These are phyloP conservation scores for Alternaria solani DNA, from an alignment of 2,329 filamentous ascomycete species.

Conservation along the genomic window DNA sequence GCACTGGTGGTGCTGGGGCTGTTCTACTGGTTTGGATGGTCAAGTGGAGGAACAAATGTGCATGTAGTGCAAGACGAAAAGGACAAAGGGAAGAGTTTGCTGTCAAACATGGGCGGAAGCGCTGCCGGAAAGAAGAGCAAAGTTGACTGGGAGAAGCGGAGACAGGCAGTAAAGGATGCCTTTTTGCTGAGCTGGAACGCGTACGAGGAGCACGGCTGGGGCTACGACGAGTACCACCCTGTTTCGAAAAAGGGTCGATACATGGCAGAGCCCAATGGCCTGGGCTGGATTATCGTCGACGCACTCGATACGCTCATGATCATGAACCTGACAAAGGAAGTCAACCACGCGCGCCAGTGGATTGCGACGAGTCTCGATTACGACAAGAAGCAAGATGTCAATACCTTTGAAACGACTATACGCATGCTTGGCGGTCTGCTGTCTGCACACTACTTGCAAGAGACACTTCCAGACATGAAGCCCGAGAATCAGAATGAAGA, in stretches of 20 bases:
- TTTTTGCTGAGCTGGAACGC: slow-evolving; percentile 93
- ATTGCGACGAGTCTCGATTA: slow-evolving; percentile 81
- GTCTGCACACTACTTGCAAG: slow-evolving; percentile 94
- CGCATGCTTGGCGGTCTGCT: slow-evolving; percentile 94
- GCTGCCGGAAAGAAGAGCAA: slow-evolving; percentile 37
- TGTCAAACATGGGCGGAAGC: slow-evolving; percentile 41
- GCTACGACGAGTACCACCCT: slow-evolving; percentile 87
- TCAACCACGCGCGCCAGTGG: slow-evolving; percentile 89
- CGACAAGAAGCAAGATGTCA: slow-evolving; percentile 93
- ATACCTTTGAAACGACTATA: slow-evolving; percentile 97
- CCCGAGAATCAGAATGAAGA: slow-evolving; percentile 77
- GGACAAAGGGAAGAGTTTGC: slow-evolving; percentile 43
- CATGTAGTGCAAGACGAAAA: slow-evolving; percentile 41
- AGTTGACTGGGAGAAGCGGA: slow-evolving; percentile 78
- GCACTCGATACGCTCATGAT: slow-evolving; percentile 95
- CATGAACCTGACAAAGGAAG: slow-evolving; percentile 91
- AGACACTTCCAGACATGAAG: slow-evolving; percentile 79
- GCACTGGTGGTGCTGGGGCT: slow-evolving; percentile 64
- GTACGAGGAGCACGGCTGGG: slow-evolving; percentile 94
- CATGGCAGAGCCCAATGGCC: slow-evolving; percentile 81
- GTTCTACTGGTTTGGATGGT: slow-evolving; percentile 74
- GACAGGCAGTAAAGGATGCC: slow-evolving; percentile 84
- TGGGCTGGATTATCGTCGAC: slow-evolving; percentile 99
- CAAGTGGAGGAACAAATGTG: slow-evolving; percentile 39
- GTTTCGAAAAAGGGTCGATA: slow-evolving; percentile 78